Conservation (phyloP, 2,329 filamentous ascomycete genomes). For the Phialemoniopsis sp. region DNA sequence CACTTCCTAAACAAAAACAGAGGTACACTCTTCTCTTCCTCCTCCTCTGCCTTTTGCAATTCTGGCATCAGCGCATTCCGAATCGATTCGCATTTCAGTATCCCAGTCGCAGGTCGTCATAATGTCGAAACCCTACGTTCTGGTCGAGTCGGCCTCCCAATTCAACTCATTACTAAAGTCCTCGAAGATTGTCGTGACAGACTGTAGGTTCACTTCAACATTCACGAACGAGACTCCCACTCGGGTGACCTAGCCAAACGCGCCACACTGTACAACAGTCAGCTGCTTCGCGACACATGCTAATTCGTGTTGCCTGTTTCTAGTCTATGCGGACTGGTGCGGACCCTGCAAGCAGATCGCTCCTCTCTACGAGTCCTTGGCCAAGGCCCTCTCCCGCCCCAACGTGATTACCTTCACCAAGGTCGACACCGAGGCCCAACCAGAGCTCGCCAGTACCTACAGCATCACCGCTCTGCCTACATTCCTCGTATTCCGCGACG, state of each 20-base stretch:
- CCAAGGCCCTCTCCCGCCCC: constrained; percentile 64
- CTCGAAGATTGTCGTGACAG: constrained; percentile 77
- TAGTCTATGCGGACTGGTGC: constrained; percentile 88
- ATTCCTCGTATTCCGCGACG: constrained; percentile 83
- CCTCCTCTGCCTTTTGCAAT: no score
- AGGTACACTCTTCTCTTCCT: no score
- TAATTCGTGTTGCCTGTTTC: constrained; percentile 2
- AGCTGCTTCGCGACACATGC: not conserved
- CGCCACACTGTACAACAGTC: no score
- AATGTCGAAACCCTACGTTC: constrained; percentile 18
- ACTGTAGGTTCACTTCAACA: constrained; percentile 62
- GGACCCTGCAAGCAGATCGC: constrained; percentile 80
- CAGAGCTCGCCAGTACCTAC: constrained; percentile 70
- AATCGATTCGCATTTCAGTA: no score
- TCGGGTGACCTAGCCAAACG: no score
- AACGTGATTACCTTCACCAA: constrained; percentile 79
- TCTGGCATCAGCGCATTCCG: no score
- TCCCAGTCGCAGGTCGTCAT: constrained; percentile 1
- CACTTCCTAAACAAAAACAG: no score
- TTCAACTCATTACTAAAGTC: constrained; percentile 65
- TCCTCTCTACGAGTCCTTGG: constrained; percentile 76
- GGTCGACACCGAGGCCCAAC: constrained; percentile 53
- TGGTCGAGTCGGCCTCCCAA: constrained; percentile 48
- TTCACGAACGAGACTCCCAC: no score
- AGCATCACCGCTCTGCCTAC: constrained; percentile 76